A percentile compares a stretch with the other conserved stretches of the same genome.
Conservation (phyloP, 2,329 filamentous ascomycete species). For the Diplodia corticola region DNA sequence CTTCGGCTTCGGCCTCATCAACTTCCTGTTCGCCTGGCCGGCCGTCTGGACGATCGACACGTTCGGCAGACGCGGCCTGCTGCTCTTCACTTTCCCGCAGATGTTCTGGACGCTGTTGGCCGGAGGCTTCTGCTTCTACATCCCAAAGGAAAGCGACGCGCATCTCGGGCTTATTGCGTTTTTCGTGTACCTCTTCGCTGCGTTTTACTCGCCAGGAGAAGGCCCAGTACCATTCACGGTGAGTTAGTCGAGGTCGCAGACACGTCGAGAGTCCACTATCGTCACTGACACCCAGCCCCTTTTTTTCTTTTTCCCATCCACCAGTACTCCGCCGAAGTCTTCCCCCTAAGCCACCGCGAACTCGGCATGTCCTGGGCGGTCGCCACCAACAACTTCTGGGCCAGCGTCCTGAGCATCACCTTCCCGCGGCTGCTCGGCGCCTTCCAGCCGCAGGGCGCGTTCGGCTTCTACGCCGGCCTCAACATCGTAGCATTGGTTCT, state of each 20-base stretch:
- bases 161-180: constrained; percentile 53
- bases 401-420: constrained; percentile 60
- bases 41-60: constrained; percentile 61
- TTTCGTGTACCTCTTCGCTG: constrained; percentile 59
- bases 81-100: constrained; percentile 52
- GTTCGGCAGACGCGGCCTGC: constrained; percentile 53
- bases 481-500: constrained; percentile 64
- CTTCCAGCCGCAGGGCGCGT: constrained; percentile 56
- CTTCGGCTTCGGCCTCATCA: constrained; percentile 60
- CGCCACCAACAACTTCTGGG: constrained; percentile 63
- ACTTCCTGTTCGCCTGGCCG: constrained; percentile 60
- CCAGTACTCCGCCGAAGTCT: constrained; percentile 67
- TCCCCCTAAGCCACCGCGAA: constrained; percentile 69
- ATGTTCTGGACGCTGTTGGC: constrained; percentile 53
- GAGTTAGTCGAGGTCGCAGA: background rate
- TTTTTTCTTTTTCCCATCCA: background rate
- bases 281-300: background rate
- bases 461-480: constrained; percentile 62
- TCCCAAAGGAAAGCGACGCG: constrained; percentile 43
- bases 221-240: constrained; percentile 62
- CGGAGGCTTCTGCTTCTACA: constrained; percentile 55
- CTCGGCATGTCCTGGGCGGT: constrained; percentile 71
- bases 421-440: constrained; percentile 59
- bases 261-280: background rate
- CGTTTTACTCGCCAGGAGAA: constrained; percentile 44